A percentile compares a stretch with the other conserved stretches of the same genome.
Conservation (phyloP, 2,329 filamentous ascomycete genomes). For the Alternaria viburni region DNA sequence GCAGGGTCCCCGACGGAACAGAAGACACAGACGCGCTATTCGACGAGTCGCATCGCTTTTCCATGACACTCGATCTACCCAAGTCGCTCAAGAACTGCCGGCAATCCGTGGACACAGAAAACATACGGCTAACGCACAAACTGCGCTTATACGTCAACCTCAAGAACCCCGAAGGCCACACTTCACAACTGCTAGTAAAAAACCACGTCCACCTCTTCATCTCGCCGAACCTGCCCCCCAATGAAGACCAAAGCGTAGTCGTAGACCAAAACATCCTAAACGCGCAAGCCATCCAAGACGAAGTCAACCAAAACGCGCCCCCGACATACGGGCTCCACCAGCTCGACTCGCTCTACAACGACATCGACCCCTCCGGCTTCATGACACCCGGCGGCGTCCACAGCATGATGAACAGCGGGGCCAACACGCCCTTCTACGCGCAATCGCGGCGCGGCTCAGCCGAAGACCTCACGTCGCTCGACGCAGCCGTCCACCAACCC, state of each 20-base stretch:
- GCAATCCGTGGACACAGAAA: slow-evolving; percentile 86
- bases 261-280: slow-evolving; percentile 49
- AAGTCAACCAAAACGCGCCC: slow-evolving; percentile 74
- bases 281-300: slow-evolving; percentile 57
- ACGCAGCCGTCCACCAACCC: slow-evolving; percentile 39
- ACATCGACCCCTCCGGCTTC: slow-evolving; percentile 81
- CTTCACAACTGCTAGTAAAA: slow-evolving; percentile 83
- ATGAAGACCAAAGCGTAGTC: slow-evolving; percentile 79
- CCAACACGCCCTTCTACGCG: slow-evolving; percentile 80
- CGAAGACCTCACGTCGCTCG: slow-evolving; percentile 77
- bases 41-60: slow-evolving; percentile 67
- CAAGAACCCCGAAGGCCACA: slow-evolving; percentile 92
- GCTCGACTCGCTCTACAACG: slow-evolving; percentile 88
- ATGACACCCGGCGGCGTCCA: slow-evolving; percentile 71
- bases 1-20: slow-evolving; percentile 34
- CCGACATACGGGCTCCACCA: slow-evolving; percentile 90
- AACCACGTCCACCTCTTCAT: slow-evolving; percentile 94
- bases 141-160: slow-evolving; percentile 89
- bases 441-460: slow-evolving; percentile 74
- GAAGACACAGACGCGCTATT: slow-evolving; percentile 48
- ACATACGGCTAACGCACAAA: slow-evolving; percentile 92
- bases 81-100: slow-evolving; percentile 82
- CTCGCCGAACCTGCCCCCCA: slow-evolving; percentile 88
- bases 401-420: slow-evolving; percentile 61
- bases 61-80: slow-evolving; percentile 70